phyloP scores from a whole-genome alignment of 2,329 filamentous ascomycete genomes.

The Coniosporium tulheliwenetii region DNA sequence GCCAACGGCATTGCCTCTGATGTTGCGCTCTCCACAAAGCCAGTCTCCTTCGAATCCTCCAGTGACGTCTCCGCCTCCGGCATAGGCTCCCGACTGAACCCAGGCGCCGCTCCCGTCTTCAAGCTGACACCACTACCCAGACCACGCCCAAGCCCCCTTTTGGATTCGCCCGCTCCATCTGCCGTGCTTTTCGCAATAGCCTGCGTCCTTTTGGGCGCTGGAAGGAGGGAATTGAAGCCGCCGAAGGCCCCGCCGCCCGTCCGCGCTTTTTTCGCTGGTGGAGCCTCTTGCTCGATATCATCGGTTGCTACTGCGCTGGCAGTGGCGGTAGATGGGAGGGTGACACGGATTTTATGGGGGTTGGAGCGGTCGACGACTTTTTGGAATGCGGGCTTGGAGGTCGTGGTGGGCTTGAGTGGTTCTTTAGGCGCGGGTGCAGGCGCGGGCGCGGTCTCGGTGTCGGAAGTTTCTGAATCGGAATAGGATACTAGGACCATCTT shows the following conservation, averaged over 20 bases:
- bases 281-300: slow-evolving; percentile 32
- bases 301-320: slow-evolving; percentile 20
- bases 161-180: slow-evolving; percentile 12
- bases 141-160: slow-evolving; percentile 17
- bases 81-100: slow-evolving; percentile 51
- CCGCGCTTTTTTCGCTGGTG: slow-evolving; percentile 57
- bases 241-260: slow-evolving; percentile 52
- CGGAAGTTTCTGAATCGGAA: slow-evolving; percentile 61
- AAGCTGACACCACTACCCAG: slow-evolving; percentile 49
- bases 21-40: slow-evolving; percentile 7
- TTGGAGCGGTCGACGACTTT: slow-evolving; percentile 72
- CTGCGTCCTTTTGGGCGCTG: slow-evolving; percentile 54
- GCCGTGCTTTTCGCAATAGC: slow-evolving; percentile 11
- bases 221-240: slow-evolving; percentile 75
- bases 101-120: slow-evolving; percentile 71
- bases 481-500: slow-evolving; percentile 68
- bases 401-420: slow-evolving; percentile 20
- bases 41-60: slow-evolving; percentile 10
- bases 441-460: slow-evolving; percentile 34
- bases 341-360: slow-evolving; percentile 71
- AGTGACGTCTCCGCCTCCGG: slow-evolving; percentile 10
- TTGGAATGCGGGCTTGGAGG: slow-evolving; percentile 47
- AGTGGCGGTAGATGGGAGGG: slow-evolving; percentile 43
- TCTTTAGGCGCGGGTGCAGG: slow-evolving; percentile 13
- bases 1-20: background rate